Conservation (phyloP, 2,329 filamentous ascomycete species). For the Claviceps capensis region DNA sequence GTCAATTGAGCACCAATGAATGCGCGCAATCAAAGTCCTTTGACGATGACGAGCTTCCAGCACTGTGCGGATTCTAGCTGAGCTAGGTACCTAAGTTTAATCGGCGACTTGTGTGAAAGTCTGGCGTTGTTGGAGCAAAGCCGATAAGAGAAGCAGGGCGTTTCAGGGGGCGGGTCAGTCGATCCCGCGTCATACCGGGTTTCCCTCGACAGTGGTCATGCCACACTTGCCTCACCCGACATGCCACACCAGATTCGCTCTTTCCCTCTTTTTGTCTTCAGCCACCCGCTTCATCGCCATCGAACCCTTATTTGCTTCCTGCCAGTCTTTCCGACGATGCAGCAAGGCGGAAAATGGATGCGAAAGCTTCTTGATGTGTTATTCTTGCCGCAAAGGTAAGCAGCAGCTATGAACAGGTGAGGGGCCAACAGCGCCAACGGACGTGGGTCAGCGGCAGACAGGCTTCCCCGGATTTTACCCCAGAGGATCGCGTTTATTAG, state of each 20-base stretch:
- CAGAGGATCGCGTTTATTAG: constrained; percentile 8
- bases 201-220: constrained; percentile 1
- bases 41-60: too few species aligned
- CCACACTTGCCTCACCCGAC: constrained; percentile 1
- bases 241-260: neutral
- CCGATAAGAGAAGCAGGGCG: too few species aligned
- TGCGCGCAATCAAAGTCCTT: too few species aligned
- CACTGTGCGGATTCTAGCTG: too few species aligned
- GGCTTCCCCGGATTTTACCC: constrained; percentile 15
- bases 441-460: constrained; percentile 9
- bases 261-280: neutral
- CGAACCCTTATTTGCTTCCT: neutral
- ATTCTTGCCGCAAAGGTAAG: neutral
- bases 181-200: neutral
- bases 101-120: too few species aligned
- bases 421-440: neutral
- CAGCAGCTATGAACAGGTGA: too few species aligned
- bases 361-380: neutral
- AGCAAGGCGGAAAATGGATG: neutral
- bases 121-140: too few species aligned
- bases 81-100: too few species aligned
- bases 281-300: neutral
- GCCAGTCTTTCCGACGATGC: neutral
- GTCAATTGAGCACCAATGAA: too few species aligned
- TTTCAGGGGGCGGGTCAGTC: neutral